phyloP scores from a whole-genome alignment of 176 grass and related monocot species.

The Juncus inflexus region DNA sequence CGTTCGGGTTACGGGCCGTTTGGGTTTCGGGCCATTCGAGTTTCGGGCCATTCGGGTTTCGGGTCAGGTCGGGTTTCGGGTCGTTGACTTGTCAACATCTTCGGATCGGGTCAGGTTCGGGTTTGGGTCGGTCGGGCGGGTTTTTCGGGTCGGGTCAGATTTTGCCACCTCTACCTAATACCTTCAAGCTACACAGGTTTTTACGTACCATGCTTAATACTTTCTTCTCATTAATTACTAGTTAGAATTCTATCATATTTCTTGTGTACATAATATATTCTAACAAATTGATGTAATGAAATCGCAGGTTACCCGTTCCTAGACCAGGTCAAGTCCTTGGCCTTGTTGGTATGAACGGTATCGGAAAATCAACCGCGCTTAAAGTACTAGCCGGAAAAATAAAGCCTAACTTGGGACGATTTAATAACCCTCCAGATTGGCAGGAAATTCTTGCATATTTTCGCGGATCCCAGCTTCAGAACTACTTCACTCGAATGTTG shows the following conservation, averaged over 20 bases:
- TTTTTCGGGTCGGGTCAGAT: no score
- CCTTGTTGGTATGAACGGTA: conserved; percentile 89
- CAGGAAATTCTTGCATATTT: conserved; percentile 92
- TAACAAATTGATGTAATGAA: conserved; percentile 17
- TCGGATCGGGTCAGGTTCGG: no score
- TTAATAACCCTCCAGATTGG: conserved; percentile 90
- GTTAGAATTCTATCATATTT: conserved; percentile 3
- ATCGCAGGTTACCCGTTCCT: conserved; percentile 71
- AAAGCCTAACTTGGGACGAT: conserved; percentile 92
- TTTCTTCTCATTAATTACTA: neutral
- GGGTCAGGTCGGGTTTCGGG: no score
- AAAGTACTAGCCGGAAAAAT: conserved; percentile 91
- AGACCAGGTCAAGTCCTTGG: conserved; percentile 91
- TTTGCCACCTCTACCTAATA: no score
- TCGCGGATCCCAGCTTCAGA: conserved; percentile 81
- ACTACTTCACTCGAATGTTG: conserved; percentile 89
- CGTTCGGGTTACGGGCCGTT: no score
- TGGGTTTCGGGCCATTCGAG: no score
- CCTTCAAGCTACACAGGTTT: conserved; percentile 92
- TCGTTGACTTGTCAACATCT: no score
- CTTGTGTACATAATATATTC: neutral
- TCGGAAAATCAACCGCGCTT: conserved; percentile 89
- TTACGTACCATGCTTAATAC: no score
- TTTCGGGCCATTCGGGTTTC: no score
- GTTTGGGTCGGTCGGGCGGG: no score